These are phyloP conservation scores for Plasmodium ovale DNA, from an alignment of 169 alveolate species.

Conservation along the genomic window DNA sequence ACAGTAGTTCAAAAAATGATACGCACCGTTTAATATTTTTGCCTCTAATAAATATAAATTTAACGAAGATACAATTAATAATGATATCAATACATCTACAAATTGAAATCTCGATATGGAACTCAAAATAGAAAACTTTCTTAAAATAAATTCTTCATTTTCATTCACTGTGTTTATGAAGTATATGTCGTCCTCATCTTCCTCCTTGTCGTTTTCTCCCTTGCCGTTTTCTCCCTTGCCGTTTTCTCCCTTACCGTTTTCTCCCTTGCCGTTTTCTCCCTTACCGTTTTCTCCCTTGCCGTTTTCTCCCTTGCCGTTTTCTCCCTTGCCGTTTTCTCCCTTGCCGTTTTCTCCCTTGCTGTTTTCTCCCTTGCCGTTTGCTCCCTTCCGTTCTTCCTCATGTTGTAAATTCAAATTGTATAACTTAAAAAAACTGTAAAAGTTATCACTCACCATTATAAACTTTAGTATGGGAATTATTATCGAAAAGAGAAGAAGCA, in stretches of 20 bases:
- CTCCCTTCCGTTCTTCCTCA: slow-evolving; percentile 3
- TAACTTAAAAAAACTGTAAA: slow-evolving; percentile 42
- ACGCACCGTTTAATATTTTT: slow-evolving; percentile 44
- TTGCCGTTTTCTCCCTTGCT: no score
- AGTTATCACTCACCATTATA: slow-evolving; percentile 65
- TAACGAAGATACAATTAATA: slow-evolving; percentile 60
- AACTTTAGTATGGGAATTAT: slow-evolving; percentile 58
- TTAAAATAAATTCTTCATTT: slow-evolving; percentile 36
- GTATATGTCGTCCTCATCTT: slow-evolving; percentile 28
- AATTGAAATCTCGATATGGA: slow-evolving; percentile 64
- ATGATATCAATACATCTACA: slow-evolving; percentile 68
- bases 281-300: no score
- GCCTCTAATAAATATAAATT: slow-evolving; percentile 58
- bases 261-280: no score
- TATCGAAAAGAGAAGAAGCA: slow-evolving; percentile 49
- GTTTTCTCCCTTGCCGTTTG: no score
- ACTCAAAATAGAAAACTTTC: slow-evolving; percentile 33
- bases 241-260: no score
- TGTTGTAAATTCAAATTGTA: slow-evolving; percentile 18
- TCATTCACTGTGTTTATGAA: slow-evolving; percentile 50
- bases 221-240: no score
- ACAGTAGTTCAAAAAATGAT: slow-evolving; percentile 60
- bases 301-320: no score
- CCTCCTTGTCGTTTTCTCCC: background rate
- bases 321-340: no score